phyloP scores from a whole-genome alignment of 768 basidiomycete species.

The Pleurotus pulmonarius region DNA sequence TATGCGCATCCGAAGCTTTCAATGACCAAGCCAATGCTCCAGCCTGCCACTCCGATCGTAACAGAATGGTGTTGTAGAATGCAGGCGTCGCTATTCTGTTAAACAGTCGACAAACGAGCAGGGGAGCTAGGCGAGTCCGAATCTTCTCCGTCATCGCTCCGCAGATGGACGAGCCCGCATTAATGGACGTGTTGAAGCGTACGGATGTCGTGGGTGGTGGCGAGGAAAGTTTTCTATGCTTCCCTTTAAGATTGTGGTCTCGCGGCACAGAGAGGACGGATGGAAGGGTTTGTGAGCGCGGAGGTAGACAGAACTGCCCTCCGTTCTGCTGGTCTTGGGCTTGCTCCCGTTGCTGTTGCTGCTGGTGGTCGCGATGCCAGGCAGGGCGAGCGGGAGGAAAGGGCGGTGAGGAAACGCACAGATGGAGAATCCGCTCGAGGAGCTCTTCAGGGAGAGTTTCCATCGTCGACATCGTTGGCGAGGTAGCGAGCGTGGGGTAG shows the following conservation, averaged over 20 bases:
- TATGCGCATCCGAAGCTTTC: neutral
- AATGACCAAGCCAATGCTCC: conserved; percentile 17
- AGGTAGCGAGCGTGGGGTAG: too few species aligned
- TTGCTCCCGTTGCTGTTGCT: neutral
- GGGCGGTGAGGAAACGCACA: conserved; percentile 19
- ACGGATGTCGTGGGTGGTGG: neutral
- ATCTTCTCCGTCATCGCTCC: neutral
- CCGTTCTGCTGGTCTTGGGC: neutral
- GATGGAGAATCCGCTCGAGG: conserved; percentile 26
- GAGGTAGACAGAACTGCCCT: neutral
- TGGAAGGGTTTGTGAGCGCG: neutral
- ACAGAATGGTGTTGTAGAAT: conserved; percentile 49
- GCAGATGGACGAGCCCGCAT: neutral
- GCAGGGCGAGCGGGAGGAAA: neutral
- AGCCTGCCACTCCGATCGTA: conserved; percentile 38
- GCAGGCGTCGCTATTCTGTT: conserved; percentile 55
- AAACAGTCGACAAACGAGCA: conserved; percentile 51
- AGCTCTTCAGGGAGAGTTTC: conserved; percentile 29
- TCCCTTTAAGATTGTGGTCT: neutral
- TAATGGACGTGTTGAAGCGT: neutral
- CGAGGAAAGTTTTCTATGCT: conserved; percentile 5
- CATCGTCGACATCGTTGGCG: conserved; percentile 9
- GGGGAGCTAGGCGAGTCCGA: conserved; percentile 30
- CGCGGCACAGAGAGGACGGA: conserved; percentile 1
- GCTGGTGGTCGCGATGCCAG: neutral